Conservation (phyloP, 1,139 yeast genomes). For the Zhuliangozyma blackwelliae region DNA sequence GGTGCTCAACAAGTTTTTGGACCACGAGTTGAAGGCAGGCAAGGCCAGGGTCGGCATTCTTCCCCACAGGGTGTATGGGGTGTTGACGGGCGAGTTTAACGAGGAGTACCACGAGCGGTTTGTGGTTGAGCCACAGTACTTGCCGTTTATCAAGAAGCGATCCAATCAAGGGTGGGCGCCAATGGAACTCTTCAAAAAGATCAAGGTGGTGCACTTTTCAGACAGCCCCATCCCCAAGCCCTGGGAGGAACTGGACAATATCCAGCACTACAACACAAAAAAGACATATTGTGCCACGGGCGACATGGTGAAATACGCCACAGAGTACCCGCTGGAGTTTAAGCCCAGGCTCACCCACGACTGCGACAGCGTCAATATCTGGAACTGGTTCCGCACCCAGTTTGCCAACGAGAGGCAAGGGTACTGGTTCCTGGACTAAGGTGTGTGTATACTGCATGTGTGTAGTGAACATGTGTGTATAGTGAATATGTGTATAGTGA, state of each 20-base stretch:
- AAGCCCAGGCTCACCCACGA: slow-evolving; percentile 29
- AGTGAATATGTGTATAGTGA: too few relatives aligned
- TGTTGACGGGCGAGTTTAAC: slow-evolving; percentile 47
- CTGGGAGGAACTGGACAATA: slow-evolving; percentile 29
- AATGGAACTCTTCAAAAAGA: slow-evolving; percentile 11
- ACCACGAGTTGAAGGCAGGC: slow-evolving; percentile 16
- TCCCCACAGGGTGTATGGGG: slow-evolving; percentile 46
- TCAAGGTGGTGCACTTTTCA: slow-evolving; percentile 37
- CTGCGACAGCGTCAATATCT: slow-evolving; percentile 29
- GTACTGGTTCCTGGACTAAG: slow-evolving; percentile 8
- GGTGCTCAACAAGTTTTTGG: slow-evolving; percentile 36
- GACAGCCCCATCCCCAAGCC: slow-evolving; percentile 49
- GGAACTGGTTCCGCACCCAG: slow-evolving; percentile 26
- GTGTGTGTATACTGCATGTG: background rate
- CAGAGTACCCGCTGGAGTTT: slow-evolving; percentile 18
- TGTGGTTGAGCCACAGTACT: slow-evolving; percentile 28
- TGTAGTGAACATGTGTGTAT: too few relatives aligned
- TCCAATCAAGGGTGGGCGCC: slow-evolving; percentile 28
- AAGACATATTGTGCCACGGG: slow-evolving; percentile 23
- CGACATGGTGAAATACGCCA: slow-evolving; percentile 14
- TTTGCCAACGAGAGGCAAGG: slow-evolving; percentile 10
- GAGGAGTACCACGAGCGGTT: slow-evolving; percentile 22
- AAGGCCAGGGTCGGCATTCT: slow-evolving; percentile 30
- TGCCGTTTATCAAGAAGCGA: slow-evolving; percentile 24
- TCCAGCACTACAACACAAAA: slow-evolving; percentile 20